A percentile compares a stretch with the other conserved stretches of the same genome.
Conservation (phyloP, 1,284 basidiomycete species). For the Macrocystidia cucumis region DNA sequence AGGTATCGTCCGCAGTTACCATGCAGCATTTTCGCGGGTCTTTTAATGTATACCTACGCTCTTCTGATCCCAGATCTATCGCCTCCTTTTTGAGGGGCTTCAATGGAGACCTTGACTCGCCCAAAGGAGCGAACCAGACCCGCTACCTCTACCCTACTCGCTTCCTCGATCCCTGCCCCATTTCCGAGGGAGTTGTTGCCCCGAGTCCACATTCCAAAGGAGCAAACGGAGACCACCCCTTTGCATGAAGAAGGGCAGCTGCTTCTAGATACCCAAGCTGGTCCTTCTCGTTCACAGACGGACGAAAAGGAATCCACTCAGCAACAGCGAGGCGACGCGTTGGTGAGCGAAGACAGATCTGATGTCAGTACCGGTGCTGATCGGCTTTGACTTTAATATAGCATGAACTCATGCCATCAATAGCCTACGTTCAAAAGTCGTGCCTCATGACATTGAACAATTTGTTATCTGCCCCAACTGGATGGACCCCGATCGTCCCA, state of each 20-base stretch:
- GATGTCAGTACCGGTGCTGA: too few relatives aligned
- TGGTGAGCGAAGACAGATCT: too few relatives aligned
- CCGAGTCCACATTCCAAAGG: conserved; percentile 11
- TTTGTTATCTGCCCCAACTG: conserved; percentile 46
- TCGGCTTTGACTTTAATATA: too few relatives aligned
- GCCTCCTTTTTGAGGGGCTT: too few relatives aligned
- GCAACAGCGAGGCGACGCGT: too few relatives aligned
- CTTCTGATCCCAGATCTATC: too few relatives aligned
- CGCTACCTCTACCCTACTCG: conserved; percentile 13
- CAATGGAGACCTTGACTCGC: conserved; percentile 25
- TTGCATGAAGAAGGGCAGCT: conserved; percentile 4
- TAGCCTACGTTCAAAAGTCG: conserved; percentile 61
- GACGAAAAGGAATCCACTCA: too few relatives aligned
- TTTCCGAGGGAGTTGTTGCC: conserved; percentile 22
- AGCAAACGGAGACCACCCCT: conserved; percentile 2
- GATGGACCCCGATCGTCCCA: conserved; percentile 54
- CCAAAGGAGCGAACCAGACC: conserved; percentile 14
- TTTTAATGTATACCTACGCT: too few relatives aligned
- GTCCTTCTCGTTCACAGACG: conserved; percentile 12
- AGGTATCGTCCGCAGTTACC: too few relatives aligned
- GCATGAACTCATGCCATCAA: conserved; percentile 61
- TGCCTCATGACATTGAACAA: conserved; percentile 68
- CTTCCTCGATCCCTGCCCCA: conserved; percentile 19
- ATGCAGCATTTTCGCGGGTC: too few relatives aligned
- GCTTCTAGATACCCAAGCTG: conserved; percentile 9